Base-by-base conservation (phyloP, 2,329 filamentous ascomycete species). In the Rhexocercosporidium sp. region DNA sequence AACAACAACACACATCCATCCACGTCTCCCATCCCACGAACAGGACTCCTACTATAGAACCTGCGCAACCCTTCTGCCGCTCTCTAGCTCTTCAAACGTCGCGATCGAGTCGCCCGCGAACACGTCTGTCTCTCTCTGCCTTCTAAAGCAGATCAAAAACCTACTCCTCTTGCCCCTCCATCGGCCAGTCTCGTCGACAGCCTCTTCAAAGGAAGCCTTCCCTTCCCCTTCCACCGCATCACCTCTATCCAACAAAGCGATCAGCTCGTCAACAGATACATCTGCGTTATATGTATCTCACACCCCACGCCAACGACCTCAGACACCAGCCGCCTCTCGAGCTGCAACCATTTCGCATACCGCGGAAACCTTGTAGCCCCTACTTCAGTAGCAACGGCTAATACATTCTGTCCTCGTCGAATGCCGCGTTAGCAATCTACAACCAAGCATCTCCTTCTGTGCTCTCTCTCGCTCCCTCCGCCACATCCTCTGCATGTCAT, bases 291-390 rank as follows among this genome's bases (percentile, higher is more conserved):
- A 78, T 78, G 77, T 78, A 78, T 78, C 75, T 78, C 75, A 77
- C 72, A 76, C 76, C 76, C 90, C 81, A 86, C 79, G 88, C 88
- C 89, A 89, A 92, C 92, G 90, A 93, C 90, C 94, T 93, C 90
- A 92, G 90, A 92, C 91, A 95, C 90, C 90, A 91, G 85, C 90
- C 90, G 88, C 93, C 93, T 86, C 89, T 93, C 86, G 93, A 93
- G 92, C 93, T 96, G 92, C 93, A 94, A 89, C 87, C 91, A 88
- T 96, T 96, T 92, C 93, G 93, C 89, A 94, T 92, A 92, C 87
- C 90, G 90, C 90, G 92, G 88, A 96, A 92, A 90, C 92, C 90
- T 87, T 93, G 92, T 92, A 94, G 92, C 86, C 89, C 89, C 82
- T 89, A 94, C 83, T 91, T 93, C 83, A 91, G 89, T 84, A 94